Base-by-base conservation (phyloP, 768 basidiomycete genomes). In the Fistulinella prunicolor region DNA sequence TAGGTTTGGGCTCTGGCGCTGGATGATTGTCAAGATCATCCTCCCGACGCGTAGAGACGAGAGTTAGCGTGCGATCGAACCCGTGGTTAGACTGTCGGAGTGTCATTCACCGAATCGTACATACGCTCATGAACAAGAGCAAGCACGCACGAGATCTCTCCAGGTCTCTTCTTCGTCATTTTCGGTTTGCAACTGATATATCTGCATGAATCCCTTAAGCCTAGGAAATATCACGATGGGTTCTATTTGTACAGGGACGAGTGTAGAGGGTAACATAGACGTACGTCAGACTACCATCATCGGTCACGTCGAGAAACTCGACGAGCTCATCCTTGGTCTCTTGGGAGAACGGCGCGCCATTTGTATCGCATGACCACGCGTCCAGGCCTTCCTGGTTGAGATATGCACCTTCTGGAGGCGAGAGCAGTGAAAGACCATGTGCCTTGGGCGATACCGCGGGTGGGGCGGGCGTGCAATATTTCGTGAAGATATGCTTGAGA, bases 91-190 rank as follows among this genome's bases (percentile, higher is more conserved):
- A 79, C 84, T 89, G 52, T 39, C 16, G 45, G 24, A 42, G 22
- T 51, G 38, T 64, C 43, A 38, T 17, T 50, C 28, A n/a, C 49
- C 53, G 45, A n/a, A n/a, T 42, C 44, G 29, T 17, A 39, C 32
- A 6, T 16, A 36, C 35, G 13, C 21, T 39, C 22, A 28, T 24
- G 19, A 49, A 41, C 19, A 36, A 45, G 28, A 20, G 45, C 40
- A 49, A 63, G 9, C 17, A 61, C 81, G 56, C 57, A 88, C 86
- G 54, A 90, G 67, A 71, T 90, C 89, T 66, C 78, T 74, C 87
- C 86, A 91, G 8, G 89, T 92, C 68, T 92, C 86, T 63, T 83
- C 83, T 55, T 89, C 86, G 53, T 90, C 89, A 52, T 81, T 86
- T 56, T 88, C 85, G 1, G 86, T 89, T 63, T 92, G 89, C n/a